Base-by-base conservation (phyloP, 257 asterid species). In the Scutellaria baicalensis region DNA sequence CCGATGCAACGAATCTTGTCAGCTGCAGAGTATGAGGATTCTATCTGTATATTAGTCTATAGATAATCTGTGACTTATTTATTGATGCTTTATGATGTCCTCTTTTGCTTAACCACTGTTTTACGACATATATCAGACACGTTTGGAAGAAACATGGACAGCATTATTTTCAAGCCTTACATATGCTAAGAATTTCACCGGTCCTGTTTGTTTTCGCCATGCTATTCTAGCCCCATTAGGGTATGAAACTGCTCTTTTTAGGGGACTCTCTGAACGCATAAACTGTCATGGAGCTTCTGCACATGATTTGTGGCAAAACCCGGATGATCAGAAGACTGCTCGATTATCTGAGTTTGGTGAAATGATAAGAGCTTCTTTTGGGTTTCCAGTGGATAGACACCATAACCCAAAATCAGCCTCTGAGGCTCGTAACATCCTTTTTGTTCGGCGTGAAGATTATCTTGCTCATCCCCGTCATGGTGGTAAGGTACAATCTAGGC, bases 341-440 rank as follows among this genome's bases (percentile, higher is more conserved):
- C 90, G 98, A 55, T 59, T 94, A 14, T 85, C 96, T 3, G 98
- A 94, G 78, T 94, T 94, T 21, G 99, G 99, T 6, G 99, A 94
- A 80, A 94, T 94, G 99, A 84, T 91, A 69, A 81, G 89, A 72
- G 90, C 97, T 31, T 83, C 93, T n/a, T 86, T 94, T 62, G 93
- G 89, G 54, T 75, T 88, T 36, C 98, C 92, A 4, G 74, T 85
- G 49, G 86, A 89, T 27, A 73, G 83, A 47, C 88, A 75, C 63
- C 84, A 12, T 21, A 59, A 31, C 36, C 67, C 73, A 12, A 85
- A 74, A 66, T 77, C 80, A 6, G 72, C 17, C 45, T 78, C 86
- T 0, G 82, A 27, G 33, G 33, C 82, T 68, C 92, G 18, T 35
- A 91, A 88, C 75, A 73, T 94, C 68, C 97, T 94, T 73, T 91